Conservation (phyloP, 1,284 basidiomycete genomes). For the Cryptococcus amylolentus region DNA sequence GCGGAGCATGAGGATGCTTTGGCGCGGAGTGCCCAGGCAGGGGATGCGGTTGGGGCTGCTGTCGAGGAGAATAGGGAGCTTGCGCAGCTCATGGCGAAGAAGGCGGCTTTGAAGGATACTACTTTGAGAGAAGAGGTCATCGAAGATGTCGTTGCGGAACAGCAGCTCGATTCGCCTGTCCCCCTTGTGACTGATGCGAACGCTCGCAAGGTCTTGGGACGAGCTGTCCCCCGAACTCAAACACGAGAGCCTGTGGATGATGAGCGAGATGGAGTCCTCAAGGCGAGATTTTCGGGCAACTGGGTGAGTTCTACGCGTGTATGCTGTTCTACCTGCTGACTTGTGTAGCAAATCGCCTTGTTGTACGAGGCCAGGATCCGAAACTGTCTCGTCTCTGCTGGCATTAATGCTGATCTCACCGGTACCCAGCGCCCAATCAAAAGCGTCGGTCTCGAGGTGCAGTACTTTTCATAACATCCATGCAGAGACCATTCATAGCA, state of each 20-base stretch:
- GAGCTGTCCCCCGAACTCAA: not conserved
- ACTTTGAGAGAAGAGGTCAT: constrained; percentile 11
- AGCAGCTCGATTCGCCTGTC: constrained; percentile 15
- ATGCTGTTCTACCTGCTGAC: not conserved
- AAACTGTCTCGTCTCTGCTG: constrained; percentile 82
- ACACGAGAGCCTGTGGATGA: constrained; percentile 4
- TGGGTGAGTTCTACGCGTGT: constrained; percentile 57
- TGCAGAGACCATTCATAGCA: too few species aligned
- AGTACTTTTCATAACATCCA: constrained; percentile 63
- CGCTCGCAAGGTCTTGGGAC: not conserved
- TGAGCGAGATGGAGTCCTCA: constrained; percentile 68
- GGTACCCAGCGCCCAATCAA: constrained; percentile 76
- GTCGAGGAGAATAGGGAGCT: constrained; percentile 3
- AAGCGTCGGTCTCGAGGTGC: constrained; percentile 81
- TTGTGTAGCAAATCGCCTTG: constrained; percentile 70
- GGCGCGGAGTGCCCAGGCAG: not conserved
- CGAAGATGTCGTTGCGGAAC: constrained; percentile 9
- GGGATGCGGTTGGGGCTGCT: not conserved
- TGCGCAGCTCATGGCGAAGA: constrained; percentile 6
- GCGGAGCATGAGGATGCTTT: not conserved
- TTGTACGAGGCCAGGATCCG: constrained; percentile 92
- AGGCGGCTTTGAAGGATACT: constrained; percentile 7
- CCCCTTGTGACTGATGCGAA: constrained; percentile 7
- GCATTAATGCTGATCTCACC: constrained; percentile 83
- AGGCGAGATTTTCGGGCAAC: constrained; percentile 81